Conservation (phyloP, 2,329 filamentous ascomycete genomes). For the Hypomyces perniciosus region DNA sequence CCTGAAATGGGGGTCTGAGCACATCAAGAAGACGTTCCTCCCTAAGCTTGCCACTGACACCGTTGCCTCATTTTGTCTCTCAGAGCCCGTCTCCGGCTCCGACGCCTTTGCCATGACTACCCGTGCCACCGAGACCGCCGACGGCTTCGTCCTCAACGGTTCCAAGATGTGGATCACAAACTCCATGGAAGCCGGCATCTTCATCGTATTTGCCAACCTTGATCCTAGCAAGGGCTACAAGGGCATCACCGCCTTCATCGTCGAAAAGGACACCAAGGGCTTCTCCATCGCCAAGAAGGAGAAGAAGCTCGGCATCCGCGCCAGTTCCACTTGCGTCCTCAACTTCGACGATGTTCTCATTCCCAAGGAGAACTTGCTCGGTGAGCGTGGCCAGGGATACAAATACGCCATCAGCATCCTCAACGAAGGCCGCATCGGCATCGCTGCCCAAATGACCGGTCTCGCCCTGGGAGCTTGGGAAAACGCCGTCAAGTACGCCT, state of each 20-base stretch:
- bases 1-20: slow-evolving; percentile 72
- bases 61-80: slow-evolving; percentile 87
- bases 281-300: slow-evolving; percentile 99
- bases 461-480: slow-evolving; percentile 91
- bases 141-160: slow-evolving; percentile 81
- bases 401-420: slow-evolving; percentile 93
- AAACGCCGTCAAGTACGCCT: slow-evolving; percentile 87
- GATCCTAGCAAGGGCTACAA: slow-evolving; percentile 90
- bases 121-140: slow-evolving; percentile 74
- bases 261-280: slow-evolving; percentile 82
- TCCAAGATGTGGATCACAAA: slow-evolving; percentile 99
- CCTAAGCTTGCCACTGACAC: slow-evolving; percentile 86
- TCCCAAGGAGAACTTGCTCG: slow-evolving; percentile 80
- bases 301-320: slow-evolving; percentile 97
- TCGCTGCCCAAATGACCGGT: slow-evolving; percentile 97
- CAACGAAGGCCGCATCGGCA: slow-evolving; percentile 96
- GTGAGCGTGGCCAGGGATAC: slow-evolving; percentile 86
- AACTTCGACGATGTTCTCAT: slow-evolving; percentile 96
- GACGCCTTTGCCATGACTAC: slow-evolving; percentile 95
- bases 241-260: slow-evolving; percentile 91
- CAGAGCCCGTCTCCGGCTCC: slow-evolving; percentile 85
- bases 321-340: slow-evolving; percentile 92
- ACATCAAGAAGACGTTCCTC: slow-evolving; percentile 78
- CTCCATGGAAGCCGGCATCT: slow-evolving; percentile 86
- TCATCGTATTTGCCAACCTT: slow-evolving; percentile 96